Conservation (phyloP, 1,139 yeast species). For the Trichomonascaceae sp. region DNA sequence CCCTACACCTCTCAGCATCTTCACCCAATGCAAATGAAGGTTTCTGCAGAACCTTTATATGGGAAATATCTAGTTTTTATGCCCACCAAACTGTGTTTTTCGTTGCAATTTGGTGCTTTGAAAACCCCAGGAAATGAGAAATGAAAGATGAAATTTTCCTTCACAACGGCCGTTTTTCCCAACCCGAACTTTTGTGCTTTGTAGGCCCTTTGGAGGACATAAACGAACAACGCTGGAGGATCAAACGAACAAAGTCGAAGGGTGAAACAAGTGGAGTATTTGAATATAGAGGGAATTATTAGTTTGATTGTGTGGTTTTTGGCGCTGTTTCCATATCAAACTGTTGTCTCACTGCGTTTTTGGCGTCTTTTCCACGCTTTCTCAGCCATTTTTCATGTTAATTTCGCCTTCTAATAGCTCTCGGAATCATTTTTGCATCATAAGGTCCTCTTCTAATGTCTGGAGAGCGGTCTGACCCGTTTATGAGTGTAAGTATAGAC, state of each 20-base stretch:
- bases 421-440: background rate
- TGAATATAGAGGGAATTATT: too few species aligned
- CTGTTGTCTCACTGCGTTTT: too few species aligned
- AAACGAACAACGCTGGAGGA: too few species aligned
- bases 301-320: too few species aligned
- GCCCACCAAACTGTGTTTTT: too few species aligned
- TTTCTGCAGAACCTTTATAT: background rate
- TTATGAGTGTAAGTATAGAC: background rate
- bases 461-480: background rate
- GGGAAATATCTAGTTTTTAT: background rate
- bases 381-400: background rate
- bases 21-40: background rate
- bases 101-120: too few species aligned
- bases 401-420: background rate
- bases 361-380: too few species aligned
- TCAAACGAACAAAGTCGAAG: too few species aligned
- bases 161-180: background rate
- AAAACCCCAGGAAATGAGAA: background rate
- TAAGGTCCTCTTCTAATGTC: background rate
- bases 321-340: too few species aligned
- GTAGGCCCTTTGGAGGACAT: too few species aligned
- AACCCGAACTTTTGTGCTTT: background rate
- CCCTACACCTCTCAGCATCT: slow-evolving; percentile 7
- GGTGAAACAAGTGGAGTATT: too few species aligned
- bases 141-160: background rate